phyloP scores from a whole-genome alignment of 1,284 basidiomycete species.

The Anthracocystis setariae region DNA sequence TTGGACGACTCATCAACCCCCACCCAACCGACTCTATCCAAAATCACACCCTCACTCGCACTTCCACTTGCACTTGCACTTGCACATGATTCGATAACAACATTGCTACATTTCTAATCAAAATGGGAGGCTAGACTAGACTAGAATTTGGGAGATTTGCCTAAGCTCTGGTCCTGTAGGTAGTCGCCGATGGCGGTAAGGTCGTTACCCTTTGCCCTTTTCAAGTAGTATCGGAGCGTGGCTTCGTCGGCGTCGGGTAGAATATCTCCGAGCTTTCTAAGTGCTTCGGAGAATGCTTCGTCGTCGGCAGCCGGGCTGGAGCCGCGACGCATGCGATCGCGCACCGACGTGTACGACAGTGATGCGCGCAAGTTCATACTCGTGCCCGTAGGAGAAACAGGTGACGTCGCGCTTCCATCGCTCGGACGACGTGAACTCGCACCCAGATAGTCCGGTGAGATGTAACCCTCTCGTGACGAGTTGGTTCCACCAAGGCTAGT shows the following conservation, averaged over 20 bases:
- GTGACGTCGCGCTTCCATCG: constrained; percentile 11
- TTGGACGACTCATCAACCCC: too few species aligned
- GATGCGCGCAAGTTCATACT: constrained; percentile 14
- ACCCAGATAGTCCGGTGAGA: constrained; percentile 17
- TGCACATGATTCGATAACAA: too few species aligned
- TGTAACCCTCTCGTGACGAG: constrained; percentile 17
- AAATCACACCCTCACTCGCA: too few species aligned
- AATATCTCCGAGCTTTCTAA: constrained; percentile 55
- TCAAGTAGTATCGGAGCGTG: constrained; percentile 49
- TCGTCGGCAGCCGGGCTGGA: constrained; percentile 17
- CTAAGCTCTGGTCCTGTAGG: constrained; percentile 53
- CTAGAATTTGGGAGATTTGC: constrained; percentile 26
- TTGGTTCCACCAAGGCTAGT: constrained; percentile 8
- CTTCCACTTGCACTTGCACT: too few species aligned
- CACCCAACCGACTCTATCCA: too few species aligned
- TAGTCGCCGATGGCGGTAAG: constrained; percentile 59
- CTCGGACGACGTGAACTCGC: constrained; percentile 13
- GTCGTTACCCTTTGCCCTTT: constrained; percentile 56
- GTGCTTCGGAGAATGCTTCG: constrained; percentile 36
- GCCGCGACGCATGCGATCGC: constrained; percentile 29
- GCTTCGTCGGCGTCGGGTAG: constrained; percentile 54
- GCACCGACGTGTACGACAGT: constrained; percentile 35
- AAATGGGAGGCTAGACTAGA: too few species aligned
- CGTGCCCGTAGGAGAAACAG: constrained; percentile 9
- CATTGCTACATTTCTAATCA: too few species aligned